Evolutionary conservation across 129 eudicot species (phyloP).

Genomic region (Arctium minus): DNA sequence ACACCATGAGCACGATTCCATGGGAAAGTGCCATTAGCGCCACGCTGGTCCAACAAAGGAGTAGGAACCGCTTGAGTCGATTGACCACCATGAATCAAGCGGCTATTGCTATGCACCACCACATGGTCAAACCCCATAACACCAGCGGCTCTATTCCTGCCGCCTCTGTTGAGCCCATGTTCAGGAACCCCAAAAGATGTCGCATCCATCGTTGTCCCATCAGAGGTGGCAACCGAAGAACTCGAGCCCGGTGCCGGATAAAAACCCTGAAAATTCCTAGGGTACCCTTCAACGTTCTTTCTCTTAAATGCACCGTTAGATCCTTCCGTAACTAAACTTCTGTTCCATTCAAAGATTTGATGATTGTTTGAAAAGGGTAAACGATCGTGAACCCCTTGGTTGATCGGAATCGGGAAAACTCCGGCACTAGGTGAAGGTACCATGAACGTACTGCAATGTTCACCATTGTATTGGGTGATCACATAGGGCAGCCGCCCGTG

Average conservation of each 20-base stretch:
- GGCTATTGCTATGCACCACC: slow-evolving; percentile 35
- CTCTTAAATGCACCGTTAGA: slow-evolving; percentile 46
- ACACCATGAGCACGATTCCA: slow-evolving; percentile 59
- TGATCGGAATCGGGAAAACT: slow-evolving; percentile 45
- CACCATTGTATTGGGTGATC: slow-evolving; percentile 48
- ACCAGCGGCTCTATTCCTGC: slow-evolving; percentile 29
- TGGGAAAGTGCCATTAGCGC: slow-evolving; percentile 38
- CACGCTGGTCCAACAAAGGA: slow-evolving; percentile 63
- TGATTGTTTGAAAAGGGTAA: slow-evolving; percentile 45
- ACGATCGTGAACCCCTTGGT: slow-evolving; percentile 43
- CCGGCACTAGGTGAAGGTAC: slow-evolving; percentile 51
- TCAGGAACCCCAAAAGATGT: slow-evolving; percentile 35
- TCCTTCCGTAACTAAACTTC: slow-evolving; percentile 39
- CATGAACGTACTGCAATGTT: slow-evolving; percentile 46
- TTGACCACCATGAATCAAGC: slow-evolving; percentile 54
- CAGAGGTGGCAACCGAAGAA: slow-evolving; percentile 49
- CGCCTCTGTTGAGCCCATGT: slow-evolving; percentile 28
- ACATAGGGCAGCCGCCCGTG: slow-evolving; percentile 55
- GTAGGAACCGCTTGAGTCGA: slow-evolving; percentile 36
- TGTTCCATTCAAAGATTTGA: slow-evolving; percentile 35
- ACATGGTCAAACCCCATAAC: slow-evolving; percentile 36
- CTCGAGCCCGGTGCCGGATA: slow-evolving; percentile 46
- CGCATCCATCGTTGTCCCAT: slow-evolving; percentile 26
- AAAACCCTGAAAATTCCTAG: slow-evolving; percentile 28
- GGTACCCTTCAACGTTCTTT: slow-evolving; percentile 43